Conservation (phyloP, 306 rosid species). For the Glycyrrhiza uralensis region DNA sequence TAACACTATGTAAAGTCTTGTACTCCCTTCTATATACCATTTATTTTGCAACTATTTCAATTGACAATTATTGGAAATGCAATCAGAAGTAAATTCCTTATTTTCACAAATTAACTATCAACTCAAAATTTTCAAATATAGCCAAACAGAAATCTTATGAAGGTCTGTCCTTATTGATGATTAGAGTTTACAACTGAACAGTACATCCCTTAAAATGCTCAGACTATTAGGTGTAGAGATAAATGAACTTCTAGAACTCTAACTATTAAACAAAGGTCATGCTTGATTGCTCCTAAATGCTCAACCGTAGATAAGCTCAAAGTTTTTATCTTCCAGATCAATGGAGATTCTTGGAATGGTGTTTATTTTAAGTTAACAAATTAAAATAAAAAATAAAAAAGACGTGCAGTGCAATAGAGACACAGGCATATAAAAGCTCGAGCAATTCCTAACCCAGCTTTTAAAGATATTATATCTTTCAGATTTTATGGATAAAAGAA, state of each 20-base stretch:
- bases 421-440: neutral
- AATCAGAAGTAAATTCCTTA: neutral
- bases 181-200: constrained; percentile 4
- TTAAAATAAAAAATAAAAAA: no score
- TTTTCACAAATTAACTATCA: neutral
- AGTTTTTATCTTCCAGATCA: neutral
- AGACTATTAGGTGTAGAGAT: no score
- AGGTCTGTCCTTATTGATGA: neutral
- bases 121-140: constrained; percentile 14
- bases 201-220: neutral
- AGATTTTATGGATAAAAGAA: neutral
- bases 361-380: neutral
- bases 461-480: constrained; percentile 1
- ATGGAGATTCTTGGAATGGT: neutral
- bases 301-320: neutral
- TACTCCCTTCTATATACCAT: neutral
- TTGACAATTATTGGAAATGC: neutral
- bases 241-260: neutral
- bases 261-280: neutral
- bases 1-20: neutral
- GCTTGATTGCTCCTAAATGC: neutral
- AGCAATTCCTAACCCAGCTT: neutral
- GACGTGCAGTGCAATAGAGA: neutral
- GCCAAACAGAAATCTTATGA: neutral
- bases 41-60: neutral